Percentiles rank a stretch among this genome's conserved stretches.
Evolutionary conservation across 805 yeast genomes (phyloP).

Genomic region (Candida qinlingensis): DNA sequence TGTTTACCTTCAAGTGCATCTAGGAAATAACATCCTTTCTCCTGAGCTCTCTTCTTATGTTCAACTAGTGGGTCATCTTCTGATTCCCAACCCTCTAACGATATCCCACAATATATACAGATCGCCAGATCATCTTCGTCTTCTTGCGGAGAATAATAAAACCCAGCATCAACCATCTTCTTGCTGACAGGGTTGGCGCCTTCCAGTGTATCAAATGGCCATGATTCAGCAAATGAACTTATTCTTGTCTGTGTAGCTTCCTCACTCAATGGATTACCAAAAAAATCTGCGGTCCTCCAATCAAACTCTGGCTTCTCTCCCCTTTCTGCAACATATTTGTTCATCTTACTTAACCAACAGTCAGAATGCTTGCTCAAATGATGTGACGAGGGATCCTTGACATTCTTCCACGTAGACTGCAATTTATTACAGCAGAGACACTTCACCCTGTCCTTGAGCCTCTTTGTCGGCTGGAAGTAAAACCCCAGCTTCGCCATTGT

Average conservation of each 20-base stretch:
- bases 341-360: conserved; percentile 29
- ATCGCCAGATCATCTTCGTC: conserved; percentile 49
- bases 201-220: conserved; percentile 42
- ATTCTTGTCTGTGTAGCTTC: conserved; percentile 30
- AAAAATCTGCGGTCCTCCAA: conserved; percentile 16
- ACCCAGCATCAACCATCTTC: conserved; percentile 56
- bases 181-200: conserved; percentile 35
- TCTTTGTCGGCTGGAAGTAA: conserved; percentile 51
- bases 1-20: background rate
- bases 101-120: conserved; percentile 60
- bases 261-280: conserved; percentile 31
- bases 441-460: conserved; percentile 45
- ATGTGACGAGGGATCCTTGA: conserved; percentile 43
- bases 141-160: conserved; percentile 48
- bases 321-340: conserved; percentile 19
- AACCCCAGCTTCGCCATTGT: conserved; percentile 57
- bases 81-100: conserved; percentile 67
- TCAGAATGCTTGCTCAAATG: conserved; percentile 33
- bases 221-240: conserved; percentile 36
- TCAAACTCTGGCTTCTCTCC: conserved; percentile 15
- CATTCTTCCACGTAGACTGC: conserved; percentile 53
- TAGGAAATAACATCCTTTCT: conserved; percentile 33
- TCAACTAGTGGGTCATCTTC: conserved; percentile 59
- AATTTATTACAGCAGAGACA: conserved; percentile 53
- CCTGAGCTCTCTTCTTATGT: conserved; percentile 41